Percentiles rank a stretch among this genome's conserved stretches.
Conservation (phyloP, 257 asterid genomes). For the Leonotis leonurus region DNA sequence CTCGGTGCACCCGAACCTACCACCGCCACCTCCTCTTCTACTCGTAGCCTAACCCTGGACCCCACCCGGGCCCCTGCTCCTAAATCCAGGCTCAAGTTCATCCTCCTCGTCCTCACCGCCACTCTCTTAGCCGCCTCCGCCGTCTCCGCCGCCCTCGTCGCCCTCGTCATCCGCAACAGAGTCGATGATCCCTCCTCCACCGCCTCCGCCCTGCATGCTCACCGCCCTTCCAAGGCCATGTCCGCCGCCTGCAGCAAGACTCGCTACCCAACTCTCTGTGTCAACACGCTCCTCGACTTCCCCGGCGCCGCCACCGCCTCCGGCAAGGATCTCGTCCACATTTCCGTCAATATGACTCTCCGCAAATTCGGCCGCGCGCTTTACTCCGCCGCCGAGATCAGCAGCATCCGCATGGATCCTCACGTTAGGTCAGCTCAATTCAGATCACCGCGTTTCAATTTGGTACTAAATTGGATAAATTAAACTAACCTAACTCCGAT, state of each 20-base stretch:
- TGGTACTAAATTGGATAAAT: not conserved
- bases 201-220: slow-evolving; percentile 20
- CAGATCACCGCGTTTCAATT: not conserved
- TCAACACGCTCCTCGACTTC: slow-evolving; percentile 53
- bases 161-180: slow-evolving; percentile 27
- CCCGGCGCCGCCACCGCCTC: slow-evolving; percentile 80
- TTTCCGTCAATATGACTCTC: slow-evolving; percentile 78
- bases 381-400: slow-evolving; percentile 49
- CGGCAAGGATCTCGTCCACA: slow-evolving; percentile 78
- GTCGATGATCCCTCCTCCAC: slow-evolving; percentile 13
- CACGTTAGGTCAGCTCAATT: slow-evolving; percentile 30
- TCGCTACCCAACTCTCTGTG: slow-evolving; percentile 57
- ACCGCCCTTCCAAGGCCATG: slow-evolving; percentile 58
- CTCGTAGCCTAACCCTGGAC: slow-evolving; percentile 23
- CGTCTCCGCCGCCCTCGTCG: slow-evolving; percentile 41
- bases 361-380: slow-evolving; percentile 58
- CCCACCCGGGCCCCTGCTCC: slow-evolving; percentile 24
- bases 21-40: slow-evolving; percentile 30
- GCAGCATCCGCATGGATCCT: slow-evolving; percentile 53
- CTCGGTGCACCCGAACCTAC: slow-evolving; percentile 40
- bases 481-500: not conserved
- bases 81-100: slow-evolving; percentile 36
- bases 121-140: slow-evolving; percentile 48
- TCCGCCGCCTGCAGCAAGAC: slow-evolving; percentile 69
- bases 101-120: slow-evolving; percentile 39